Percentiles rank a stretch among this genome's conserved stretches.
Evolutionary conservation across 768 basidiomycete species (phyloP).

Genomic region (Pleurotus eryngii): DNA sequence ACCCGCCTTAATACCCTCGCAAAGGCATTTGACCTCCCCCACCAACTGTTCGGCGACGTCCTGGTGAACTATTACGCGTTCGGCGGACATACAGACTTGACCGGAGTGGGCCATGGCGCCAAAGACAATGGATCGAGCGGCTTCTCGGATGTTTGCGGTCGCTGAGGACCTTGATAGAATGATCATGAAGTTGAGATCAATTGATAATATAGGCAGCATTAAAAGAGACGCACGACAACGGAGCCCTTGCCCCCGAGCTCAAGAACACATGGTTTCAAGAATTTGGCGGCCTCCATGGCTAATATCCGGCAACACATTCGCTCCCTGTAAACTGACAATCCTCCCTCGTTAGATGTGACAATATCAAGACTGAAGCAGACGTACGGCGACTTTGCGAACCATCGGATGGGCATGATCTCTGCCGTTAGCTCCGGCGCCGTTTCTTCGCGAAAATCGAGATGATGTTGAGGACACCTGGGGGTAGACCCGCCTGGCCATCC

Average conservation of each 20-base stretch:
- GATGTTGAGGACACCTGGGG: constrained; percentile 51
- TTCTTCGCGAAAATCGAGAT: constrained; percentile 43
- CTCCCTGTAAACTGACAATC: constrained; percentile 50
- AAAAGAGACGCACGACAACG: constrained; percentile 35
- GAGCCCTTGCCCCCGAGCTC: constrained; percentile 58
- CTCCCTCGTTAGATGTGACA: neutral
- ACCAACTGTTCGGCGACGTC: constrained; percentile 34
- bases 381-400: constrained; percentile 51
- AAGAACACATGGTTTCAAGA: constrained; percentile 49
- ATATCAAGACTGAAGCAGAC: constrained; percentile 7
- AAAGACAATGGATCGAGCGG: constrained; percentile 45
- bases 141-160: constrained; percentile 29
- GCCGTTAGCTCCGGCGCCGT: constrained; percentile 40
- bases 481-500: no score
- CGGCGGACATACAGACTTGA: constrained; percentile 59
- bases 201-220: no score
- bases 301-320: constrained; percentile 47
- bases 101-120: constrained; percentile 47
- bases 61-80: constrained; percentile 50
- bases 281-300: constrained; percentile 44
- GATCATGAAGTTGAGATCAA: no score
- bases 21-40: constrained; percentile 28
- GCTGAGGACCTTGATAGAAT: constrained; percentile 33
- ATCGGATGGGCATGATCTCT: constrained; percentile 40
- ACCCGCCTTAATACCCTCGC: constrained; percentile 34